Conservation (phyloP, 108 stramenopile genomes). For the Cylindrotheca fusiformis region DNA sequence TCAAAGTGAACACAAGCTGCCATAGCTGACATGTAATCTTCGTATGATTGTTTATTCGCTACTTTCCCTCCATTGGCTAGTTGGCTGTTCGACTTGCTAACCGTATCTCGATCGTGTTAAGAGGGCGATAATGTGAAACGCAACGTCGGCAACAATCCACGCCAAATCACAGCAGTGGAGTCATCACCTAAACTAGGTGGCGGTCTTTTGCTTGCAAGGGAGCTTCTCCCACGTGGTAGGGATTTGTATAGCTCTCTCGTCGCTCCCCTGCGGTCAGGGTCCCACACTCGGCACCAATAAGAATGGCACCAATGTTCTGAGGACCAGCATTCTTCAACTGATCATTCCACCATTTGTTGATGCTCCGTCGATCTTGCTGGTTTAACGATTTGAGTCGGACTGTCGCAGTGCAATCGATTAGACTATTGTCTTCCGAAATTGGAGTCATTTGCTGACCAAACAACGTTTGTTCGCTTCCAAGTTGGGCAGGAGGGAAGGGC, state of each 20-base stretch:
- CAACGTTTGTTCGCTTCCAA: slow-evolving; percentile 69
- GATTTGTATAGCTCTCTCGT: background rate
- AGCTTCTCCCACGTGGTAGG: background rate
- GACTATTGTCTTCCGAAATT: slow-evolving; percentile 18
- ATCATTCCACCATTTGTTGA: slow-evolving; percentile 84
- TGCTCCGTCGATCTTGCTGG: slow-evolving; percentile 65
- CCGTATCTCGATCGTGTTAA: no score
- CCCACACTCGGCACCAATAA: slow-evolving; percentile 84
- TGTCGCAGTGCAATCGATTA: slow-evolving; percentile 67
- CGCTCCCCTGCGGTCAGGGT: slow-evolving; percentile 44
- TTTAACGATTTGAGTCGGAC: slow-evolving; percentile 70
- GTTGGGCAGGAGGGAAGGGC: slow-evolving; percentile 84
- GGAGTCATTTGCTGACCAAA: slow-evolving; percentile 22
- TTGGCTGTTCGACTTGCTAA: no score
- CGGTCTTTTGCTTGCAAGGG: background rate
- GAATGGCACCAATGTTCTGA: slow-evolving; percentile 58
- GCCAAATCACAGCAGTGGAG: no score
- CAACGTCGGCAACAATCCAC: no score
- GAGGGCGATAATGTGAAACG: no score
- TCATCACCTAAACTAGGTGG: background rate
- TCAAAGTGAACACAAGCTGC: no score
- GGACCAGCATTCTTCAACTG: slow-evolving; percentile 62
- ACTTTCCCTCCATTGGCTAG: no score
- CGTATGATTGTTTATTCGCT: no score
- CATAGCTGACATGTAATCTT: no score